Percentiles rank a stretch among this genome's conserved stretches.
phyloP scores from a whole-genome alignment of 441 rosid genomes.

The Daphne laureola region DNA sequence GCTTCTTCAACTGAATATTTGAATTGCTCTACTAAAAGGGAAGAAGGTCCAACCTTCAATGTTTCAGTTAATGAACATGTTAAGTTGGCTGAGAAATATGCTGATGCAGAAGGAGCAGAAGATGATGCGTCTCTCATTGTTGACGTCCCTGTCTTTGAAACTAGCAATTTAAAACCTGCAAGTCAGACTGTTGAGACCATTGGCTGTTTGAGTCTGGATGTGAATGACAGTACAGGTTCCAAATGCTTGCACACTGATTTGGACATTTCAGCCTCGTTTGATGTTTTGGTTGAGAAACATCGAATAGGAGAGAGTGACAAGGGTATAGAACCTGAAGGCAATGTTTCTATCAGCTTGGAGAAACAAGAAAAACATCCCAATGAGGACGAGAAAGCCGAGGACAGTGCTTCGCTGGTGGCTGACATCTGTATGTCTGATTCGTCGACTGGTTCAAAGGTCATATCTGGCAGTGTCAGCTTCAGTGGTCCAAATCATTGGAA shows the following conservation, averaged over 20 bases:
- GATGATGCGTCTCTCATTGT: constrained; percentile 11
- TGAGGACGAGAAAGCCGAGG: neutral
- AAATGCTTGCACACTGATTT: neutral
- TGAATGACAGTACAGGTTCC: constrained; percentile 1
- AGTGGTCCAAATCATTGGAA: constrained; percentile 9
- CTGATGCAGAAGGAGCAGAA: constrained; percentile 1
- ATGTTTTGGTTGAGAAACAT: neutral
- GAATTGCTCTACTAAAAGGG: neutral
- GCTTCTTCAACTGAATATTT: neutral
- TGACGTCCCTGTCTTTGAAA: constrained; percentile 18
- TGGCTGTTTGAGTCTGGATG: constrained; percentile 5
- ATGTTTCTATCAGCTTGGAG: neutral
- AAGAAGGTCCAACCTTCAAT: too few species aligned
- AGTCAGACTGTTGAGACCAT: constrained; percentile 14
- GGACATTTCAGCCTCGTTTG: neutral
- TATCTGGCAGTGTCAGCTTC: neutral
- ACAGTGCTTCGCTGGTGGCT: neutral
- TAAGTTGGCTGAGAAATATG: neutral
- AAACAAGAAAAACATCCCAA: neutral
- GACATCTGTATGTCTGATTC: neutral
- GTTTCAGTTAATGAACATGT: neutral
- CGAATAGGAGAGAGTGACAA: too few species aligned
- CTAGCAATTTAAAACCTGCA: constrained; percentile 15
- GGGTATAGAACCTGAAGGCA: too few species aligned
- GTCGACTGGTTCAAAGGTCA: constrained; percentile 5